Conservation (phyloP, 306 rosid genomes). For the Castanea sativa region DNA sequence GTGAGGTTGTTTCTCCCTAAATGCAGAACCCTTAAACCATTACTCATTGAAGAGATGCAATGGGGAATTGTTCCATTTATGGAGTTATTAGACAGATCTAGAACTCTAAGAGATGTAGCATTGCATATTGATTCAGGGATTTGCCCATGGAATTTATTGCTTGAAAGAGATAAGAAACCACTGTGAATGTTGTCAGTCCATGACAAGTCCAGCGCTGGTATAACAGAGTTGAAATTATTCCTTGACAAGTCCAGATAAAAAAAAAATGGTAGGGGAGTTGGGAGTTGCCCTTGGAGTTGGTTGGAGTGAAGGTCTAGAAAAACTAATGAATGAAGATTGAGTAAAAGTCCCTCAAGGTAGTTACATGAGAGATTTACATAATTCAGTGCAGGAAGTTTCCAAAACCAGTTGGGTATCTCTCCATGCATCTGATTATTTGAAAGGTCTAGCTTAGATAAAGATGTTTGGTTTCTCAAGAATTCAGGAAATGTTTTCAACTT, state of each 20-base stretch:
- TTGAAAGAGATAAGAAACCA: constrained; percentile 26
- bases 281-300: background rate
- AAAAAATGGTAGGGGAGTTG: fast-evolving
- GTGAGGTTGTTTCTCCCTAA: background rate
- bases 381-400: fast-evolving
- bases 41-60: constrained; percentile 6
- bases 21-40: constrained; percentile 24
- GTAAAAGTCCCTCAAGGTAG: background rate
- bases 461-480: background rate
- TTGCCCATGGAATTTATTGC: background rate
- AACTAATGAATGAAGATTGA: background rate
- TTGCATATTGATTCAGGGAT: constrained; percentile 36
- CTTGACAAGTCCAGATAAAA: constrained; percentile 21
- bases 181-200: fast-evolving
- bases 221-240: constrained; percentile 8
- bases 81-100: constrained; percentile 32
- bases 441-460: background rate
- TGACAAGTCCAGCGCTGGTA: background rate
- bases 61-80: constrained; percentile 23
- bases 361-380: background rate
- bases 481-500: background rate
- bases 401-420: background rate
- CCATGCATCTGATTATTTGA: background rate
- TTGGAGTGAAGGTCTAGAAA: constrained; percentile 28
- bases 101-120: background rate